Base-by-base conservation (phyloP, 768 basidiomycete species). In the Lentinula edodes region DNA sequence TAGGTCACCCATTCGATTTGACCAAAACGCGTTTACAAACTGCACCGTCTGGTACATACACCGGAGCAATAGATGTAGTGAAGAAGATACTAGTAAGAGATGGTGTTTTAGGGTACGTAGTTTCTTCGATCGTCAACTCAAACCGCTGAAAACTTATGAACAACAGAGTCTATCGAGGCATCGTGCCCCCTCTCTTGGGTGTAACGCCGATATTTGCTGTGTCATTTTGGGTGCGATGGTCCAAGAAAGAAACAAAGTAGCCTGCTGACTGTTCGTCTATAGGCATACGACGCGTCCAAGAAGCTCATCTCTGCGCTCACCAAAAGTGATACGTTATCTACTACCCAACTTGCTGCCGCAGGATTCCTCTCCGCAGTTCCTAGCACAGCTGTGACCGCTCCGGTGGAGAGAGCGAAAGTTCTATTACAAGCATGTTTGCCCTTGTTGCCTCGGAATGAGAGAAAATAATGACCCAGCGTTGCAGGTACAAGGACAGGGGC, bases 191-290 rank as follows among this genome's bases (percentile, higher is more conserved):
- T 48, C 74, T 98, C 61, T 77, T 97, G 35, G 94, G 96, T 34
- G 93, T 99, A 34, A 98, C 97, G 5, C 97, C 97, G 38, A 98
- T 98, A 69, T 99, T 99, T 68, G 97, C 97, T 3, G 78, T 98
- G 35, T 96, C 94, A 3, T 98, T 99, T 80, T 98, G 95, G 95
- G 95, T 95, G 73, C 61, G 82, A 66, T 60, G 15, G 52, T 38
- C 55, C 61, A 64, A 58, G 51, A 63, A 34, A 35, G 32, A 23
- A 18, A 23, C 48, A 18, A 32, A 23, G 28, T 6, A 15, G 15
- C 39, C 28, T 41, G 6, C 36, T 52, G 6, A 52, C 42, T 5
- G 23, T 10, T 7, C 41, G 20, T 51, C 16, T 58, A 64, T 20
- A 96, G 95, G 94, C 91, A 6, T 99, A 98, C 70, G 95, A 98